Conservation (phyloP, 148 eudicot genomes). For the Vaccinium vitisidaea region DNA sequence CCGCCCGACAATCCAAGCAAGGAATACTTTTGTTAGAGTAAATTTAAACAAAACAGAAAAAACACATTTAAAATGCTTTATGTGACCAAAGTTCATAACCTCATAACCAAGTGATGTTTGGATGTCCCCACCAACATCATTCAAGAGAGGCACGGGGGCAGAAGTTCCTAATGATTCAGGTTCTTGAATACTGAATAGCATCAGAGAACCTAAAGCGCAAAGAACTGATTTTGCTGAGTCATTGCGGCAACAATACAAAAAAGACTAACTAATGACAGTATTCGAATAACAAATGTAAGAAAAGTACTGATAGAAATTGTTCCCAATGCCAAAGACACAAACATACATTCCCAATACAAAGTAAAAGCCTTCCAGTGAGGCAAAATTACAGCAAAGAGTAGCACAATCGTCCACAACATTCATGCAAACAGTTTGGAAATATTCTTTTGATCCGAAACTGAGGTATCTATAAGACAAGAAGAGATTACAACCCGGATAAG, state of each 20-base stretch:
- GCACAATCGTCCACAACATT: neutral
- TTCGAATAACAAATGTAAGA: neutral
- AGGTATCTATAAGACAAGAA: neutral
- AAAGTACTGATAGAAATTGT: neutral
- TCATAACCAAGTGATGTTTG: neutral
- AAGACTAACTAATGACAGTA: neutral
- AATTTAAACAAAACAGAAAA: neutral
- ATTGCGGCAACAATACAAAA: neutral
- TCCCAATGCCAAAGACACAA: neutral
- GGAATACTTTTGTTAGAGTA: neutral
- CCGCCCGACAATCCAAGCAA: neutral
- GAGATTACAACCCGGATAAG: neutral
- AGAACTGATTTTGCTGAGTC: neutral
- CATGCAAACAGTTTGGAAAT: neutral
- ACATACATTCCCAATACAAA: neutral
- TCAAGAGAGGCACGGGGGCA: neutral
- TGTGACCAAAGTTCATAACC: neutral
- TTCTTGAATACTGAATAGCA: neutral
- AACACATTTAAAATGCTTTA: neutral
- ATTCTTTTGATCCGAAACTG: neutral
- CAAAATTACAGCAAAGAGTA: neutral
- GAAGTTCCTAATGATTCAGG: neutral
- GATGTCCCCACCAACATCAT: neutral
- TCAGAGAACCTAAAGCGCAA: neutral
- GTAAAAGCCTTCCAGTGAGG: neutral